phyloP scores from a whole-genome alignment of 345 rosid species.

The Corymbia maculata region DNA sequence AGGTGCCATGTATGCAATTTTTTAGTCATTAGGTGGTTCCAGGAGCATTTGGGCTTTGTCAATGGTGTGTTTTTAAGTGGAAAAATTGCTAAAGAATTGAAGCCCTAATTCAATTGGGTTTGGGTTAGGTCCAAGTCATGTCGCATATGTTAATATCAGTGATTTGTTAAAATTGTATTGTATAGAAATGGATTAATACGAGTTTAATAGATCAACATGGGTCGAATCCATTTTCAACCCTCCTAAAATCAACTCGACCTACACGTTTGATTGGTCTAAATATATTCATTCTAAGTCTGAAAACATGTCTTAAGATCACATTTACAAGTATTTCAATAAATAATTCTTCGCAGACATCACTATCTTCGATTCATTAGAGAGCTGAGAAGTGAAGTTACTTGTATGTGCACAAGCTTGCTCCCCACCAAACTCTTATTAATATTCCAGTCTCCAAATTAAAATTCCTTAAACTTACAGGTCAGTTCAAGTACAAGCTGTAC shows the following conservation, averaged over 20 bases:
- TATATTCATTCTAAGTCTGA: background rate
- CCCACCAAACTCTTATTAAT: background rate
- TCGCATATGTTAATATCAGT: accelerated
- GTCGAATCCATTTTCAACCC: background rate
- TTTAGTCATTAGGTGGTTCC: background rate
- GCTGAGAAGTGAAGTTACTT: background rate
- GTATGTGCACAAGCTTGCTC: background rate
- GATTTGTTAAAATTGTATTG: background rate
- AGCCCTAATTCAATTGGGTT: background rate
- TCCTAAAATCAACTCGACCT: background rate
- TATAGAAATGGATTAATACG: background rate
- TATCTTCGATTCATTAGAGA: background rate
- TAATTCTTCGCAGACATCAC: background rate
- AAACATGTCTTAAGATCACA: background rate
- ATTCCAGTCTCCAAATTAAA: background rate
- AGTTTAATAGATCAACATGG: accelerated
- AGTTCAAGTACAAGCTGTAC: background rate
- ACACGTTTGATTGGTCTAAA: background rate
- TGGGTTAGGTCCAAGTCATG: background rate
- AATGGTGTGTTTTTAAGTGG: background rate
- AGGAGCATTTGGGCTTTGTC: background rate
- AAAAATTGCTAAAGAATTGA: background rate
- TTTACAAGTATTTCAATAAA: background rate
- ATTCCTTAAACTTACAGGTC: background rate
- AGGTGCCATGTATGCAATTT: background rate